Percentiles rank a stretch among this genome's conserved stretches.
These are phyloP conservation scores for Cylindrotheca closterium DNA, from an alignment of 108 stramenopile species.

Conservation along the genomic window DNA sequence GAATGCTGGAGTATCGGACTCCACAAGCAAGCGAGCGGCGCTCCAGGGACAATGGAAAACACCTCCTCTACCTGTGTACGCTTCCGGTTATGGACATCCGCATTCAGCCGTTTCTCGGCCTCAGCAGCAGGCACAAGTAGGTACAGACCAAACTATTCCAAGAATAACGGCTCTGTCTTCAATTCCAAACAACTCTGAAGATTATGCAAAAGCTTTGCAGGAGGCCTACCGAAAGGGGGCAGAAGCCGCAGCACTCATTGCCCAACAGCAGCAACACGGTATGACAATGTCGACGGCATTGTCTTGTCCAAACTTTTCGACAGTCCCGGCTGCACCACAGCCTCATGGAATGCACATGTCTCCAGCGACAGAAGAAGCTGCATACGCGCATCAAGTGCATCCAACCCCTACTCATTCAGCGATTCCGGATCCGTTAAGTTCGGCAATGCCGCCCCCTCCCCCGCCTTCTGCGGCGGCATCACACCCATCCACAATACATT, in stretches of 20 bases:
- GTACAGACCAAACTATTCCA: background rate
- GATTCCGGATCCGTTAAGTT: conserved; percentile 26
- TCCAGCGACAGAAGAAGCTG: conserved; percentile 12
- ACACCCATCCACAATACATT: conserved; percentile 11
- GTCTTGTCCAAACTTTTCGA: conserved; percentile 55
- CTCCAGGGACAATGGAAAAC: conserved; percentile 85
- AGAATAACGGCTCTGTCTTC: conserved; percentile 16
- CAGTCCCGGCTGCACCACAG: conserved; percentile 11
- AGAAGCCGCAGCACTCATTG: conserved; percentile 53
- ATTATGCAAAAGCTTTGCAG: conserved; percentile 80
- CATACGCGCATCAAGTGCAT: conserved; percentile 26
- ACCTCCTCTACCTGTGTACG: conserved; percentile 73
- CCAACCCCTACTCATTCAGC: conserved; percentile 17
- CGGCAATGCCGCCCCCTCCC: conserved; percentile 29
- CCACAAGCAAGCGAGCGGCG: conserved; percentile 68
- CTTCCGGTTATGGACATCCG: conserved; percentile 20
- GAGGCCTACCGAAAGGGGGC: conserved; percentile 82
- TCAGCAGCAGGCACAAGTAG: background rate
- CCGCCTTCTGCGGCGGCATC: conserved; percentile 11
- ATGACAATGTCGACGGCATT: conserved; percentile 31
- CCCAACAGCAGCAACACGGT: conserved; percentile 26
- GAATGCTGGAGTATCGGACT: conserved; percentile 6
- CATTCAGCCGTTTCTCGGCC: background rate
- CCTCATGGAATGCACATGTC: background rate
- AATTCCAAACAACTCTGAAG: conserved; percentile 61